Base-by-base conservation (phyloP, 2,329 filamentous ascomycete species). In the Colletotrichum sublineola region DNA sequence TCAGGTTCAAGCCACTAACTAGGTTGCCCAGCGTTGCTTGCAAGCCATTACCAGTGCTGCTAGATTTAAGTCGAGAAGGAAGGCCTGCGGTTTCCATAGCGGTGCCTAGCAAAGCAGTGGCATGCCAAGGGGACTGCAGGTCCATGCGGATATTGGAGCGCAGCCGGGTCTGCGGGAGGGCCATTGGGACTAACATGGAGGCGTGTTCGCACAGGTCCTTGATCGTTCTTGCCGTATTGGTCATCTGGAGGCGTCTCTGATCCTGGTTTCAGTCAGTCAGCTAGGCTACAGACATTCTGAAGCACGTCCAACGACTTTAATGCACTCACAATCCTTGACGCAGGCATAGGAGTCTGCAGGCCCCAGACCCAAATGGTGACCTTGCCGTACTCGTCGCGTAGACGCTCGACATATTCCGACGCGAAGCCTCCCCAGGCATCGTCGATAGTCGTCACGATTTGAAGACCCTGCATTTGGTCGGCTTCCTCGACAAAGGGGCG, bases 341-440 rank as follows among this genome's bases (percentile, higher is more conserved):
- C 53, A 12, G 65, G 71, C 44, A 86, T 84, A 1, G 84, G 83
- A 68, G 92, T 91, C 80, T 97, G 93, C 31, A 95, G 80, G 0
- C 93, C 95, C 92, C 95, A 98, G 15, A 95, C 88, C 93, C 94
- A 97, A 42, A 98, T 89, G 63, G 90, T 90, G 44, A 91, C 89
- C 83, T 98, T 98, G 40, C 94, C 94, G 80, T 95, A 96, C 80
- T 99, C 96, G 79, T 99, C 96, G 73, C 94, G 86, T 69, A 99
- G 82, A 40, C 91, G 87, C 79, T 98, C 92, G 36, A 94, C 81
- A 79, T 95, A 96, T 71, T 88, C 87, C 3, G 91, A 85, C 8
- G 91, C 88, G 79, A 96, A 96, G 0, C 94, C 93, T 73, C 91
- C 93, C 94, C 94, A 96, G 15, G 92, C 93, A 81, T 95, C 93